Conservation (phyloP, 2,329 filamentous ascomycete species). For the Exophiala viscosa region DNA sequence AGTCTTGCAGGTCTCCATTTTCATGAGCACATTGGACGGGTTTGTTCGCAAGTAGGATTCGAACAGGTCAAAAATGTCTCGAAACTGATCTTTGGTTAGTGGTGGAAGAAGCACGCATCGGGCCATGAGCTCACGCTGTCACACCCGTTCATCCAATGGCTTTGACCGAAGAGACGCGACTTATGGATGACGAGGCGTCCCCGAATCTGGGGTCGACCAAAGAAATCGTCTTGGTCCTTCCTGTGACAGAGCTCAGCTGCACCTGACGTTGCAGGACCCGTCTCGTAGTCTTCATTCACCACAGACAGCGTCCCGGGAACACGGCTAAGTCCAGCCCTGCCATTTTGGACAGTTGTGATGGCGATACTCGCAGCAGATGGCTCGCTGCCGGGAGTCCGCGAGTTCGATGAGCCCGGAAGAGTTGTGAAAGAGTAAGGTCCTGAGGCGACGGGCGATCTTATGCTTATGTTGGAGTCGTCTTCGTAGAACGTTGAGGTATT, state of each 20-base stretch:
- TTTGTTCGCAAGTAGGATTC: slow-evolving; percentile 41
- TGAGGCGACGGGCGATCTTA: too few species aligned
- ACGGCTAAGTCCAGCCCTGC: too few species aligned
- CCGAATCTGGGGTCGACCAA: slow-evolving; percentile 34
- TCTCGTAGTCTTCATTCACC: background rate
- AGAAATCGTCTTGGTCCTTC: slow-evolving; percentile 32
- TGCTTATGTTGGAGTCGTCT: too few species aligned
- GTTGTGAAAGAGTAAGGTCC: too few species aligned
- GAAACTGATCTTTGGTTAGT: slow-evolving; percentile 34
- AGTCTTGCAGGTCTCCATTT: slow-evolving; percentile 46
- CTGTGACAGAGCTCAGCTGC: background rate
- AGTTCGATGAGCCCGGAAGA: background rate
- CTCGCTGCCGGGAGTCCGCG: background rate
- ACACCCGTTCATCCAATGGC: slow-evolving; percentile 53
- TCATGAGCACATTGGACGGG: slow-evolving; percentile 38
- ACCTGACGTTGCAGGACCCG: background rate
- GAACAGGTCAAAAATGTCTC: slow-evolving; percentile 41
- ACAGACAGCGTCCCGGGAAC: background rate
- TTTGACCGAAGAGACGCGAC: slow-evolving; percentile 54
- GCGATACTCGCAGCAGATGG: background rate
- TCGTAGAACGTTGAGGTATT: too few species aligned
- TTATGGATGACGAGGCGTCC: slow-evolving; percentile 52
- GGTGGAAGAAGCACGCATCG: slow-evolving; percentile 15
- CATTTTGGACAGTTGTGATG: too few species aligned
- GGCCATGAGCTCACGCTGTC: slow-evolving; percentile 39